Conservation (phyloP, 768 basidiomycete species). For the Mycena alexandri region DNA sequence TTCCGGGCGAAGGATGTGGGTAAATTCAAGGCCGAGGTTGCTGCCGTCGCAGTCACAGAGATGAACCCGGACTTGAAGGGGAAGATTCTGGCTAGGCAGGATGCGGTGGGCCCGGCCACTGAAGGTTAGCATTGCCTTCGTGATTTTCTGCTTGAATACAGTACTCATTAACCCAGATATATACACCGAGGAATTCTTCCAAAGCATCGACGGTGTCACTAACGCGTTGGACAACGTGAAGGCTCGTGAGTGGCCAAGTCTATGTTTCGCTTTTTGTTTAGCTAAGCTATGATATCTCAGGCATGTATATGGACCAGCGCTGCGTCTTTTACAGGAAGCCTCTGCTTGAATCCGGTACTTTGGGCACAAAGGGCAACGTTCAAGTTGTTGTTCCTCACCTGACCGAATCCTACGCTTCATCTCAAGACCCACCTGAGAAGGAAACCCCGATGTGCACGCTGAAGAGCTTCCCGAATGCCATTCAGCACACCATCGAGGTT, state of each 20-base stretch:
- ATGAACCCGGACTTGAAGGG: slow-evolving; percentile 95
- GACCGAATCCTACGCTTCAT: slow-evolving; percentile 97
- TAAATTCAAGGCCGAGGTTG: slow-evolving; percentile 97
- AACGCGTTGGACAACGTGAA: slow-evolving; percentile 98
- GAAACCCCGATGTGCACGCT: slow-evolving; percentile 97
- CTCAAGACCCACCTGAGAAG: slow-evolving; percentile 99
- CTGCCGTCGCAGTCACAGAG: slow-evolving; percentile 88
- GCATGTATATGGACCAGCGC: slow-evolving; percentile 97
- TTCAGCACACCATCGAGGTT: slow-evolving; percentile 97
- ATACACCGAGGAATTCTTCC: slow-evolving; percentile 92
- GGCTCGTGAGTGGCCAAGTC: slow-evolving; percentile 74
- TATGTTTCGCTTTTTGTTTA: not conserved
- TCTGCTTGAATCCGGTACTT: slow-evolving; percentile 95
- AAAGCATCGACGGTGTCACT: slow-evolving; percentile 90
- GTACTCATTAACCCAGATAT: slow-evolving; percentile 65
- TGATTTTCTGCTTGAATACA: slow-evolving; percentile 59
- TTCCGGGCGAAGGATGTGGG: slow-evolving; percentile 97
- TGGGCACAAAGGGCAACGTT: slow-evolving; percentile 98
- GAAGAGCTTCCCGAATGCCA: slow-evolving; percentile 98
- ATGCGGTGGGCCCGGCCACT: slow-evolving; percentile 92
- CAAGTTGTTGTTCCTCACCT: slow-evolving; percentile 95
- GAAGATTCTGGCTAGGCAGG: slow-evolving; percentile 90
- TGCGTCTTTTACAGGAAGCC: slow-evolving; percentile 98
- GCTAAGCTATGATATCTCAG: slow-evolving; percentile 52
- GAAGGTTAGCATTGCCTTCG: slow-evolving; percentile 74